Base-by-base conservation (phyloP, 495 filamentous ascomycete genomes). In the Penicillium pancosmium region DNA sequence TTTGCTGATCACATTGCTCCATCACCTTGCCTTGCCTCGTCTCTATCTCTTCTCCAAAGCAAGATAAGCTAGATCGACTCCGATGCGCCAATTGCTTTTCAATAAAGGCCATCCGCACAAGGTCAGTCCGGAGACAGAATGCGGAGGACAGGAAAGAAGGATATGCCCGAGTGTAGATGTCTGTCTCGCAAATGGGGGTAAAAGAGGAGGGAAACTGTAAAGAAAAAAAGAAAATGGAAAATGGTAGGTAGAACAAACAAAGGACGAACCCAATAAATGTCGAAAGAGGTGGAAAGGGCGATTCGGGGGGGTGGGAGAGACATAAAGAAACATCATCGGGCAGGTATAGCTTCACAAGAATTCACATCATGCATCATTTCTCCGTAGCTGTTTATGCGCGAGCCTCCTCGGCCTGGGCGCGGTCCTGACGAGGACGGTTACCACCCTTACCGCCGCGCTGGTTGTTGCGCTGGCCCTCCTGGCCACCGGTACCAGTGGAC, bases 361-460 rank as follows among this genome's bases (percentile, higher is more conserved):
- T 59, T 68, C 68, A 62, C 61, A 50, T 66, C 62, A 70, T 68
- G 68, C 63, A 68, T 68, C 58, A 61, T 60, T 60, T 65, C 52
- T 57, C 49, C 50, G 49, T 55, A 54, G 44, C 48, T 58, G 53
- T 60, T 68, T 73, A 77, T 59, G 77, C 77, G 68, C 77, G 77
- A 57, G 68, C 60, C 63, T 80, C 77, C 68, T 80, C 77, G 50
- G 68, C 51, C 21, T 53, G 38, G 52, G 57, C 56, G 44, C 72
- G 69, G 43, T 75, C 72, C 64, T 73, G 72, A 47, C 74, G 77
- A 53, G 77, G 77, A 51, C 81, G 78, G 54, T 31, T 31, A 31
- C 77, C 78, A 57, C 80, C 76, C 65, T 81, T 82, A 62, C 78
- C 78, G 56, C 77, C 75, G 55, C 77, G 70, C 67, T 81, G 78